A percentile compares a stretch with the other conserved stretches of the same genome.
Conservation (phyloP, 2,329 filamentous ascomycete genomes). For the Xylariaceae sp. region DNA sequence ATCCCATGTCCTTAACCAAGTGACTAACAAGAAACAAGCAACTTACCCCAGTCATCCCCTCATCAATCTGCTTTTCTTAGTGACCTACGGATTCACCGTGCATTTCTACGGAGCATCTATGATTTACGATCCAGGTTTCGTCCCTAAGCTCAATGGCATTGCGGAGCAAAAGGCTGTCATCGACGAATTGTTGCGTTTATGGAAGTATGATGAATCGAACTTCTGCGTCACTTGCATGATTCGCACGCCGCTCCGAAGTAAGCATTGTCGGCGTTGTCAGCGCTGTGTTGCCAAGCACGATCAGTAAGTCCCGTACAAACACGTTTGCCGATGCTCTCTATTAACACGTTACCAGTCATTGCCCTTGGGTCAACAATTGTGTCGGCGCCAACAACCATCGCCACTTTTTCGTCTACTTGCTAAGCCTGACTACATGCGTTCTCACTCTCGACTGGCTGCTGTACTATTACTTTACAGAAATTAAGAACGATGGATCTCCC, state of each 20-base stretch:
- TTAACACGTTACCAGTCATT: constrained; percentile 59
- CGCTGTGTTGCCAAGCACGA: constrained; percentile 95
- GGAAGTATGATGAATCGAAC: constrained; percentile 90
- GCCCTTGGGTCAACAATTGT: constrained; percentile 97
- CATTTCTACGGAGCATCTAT: constrained; percentile 90
- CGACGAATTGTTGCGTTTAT: constrained; percentile 74
- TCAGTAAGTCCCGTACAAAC: constrained; percentile 60
- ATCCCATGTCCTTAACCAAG: background rate
- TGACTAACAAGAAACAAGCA: constrained; percentile 41
- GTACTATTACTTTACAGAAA: constrained; percentile 62
- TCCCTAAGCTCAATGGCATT: constrained; percentile 84
- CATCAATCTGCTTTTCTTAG: constrained; percentile 69
- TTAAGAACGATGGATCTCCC: constrained; percentile 49
- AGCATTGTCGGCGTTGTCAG: constrained; percentile 88
- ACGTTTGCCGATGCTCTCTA: background rate
- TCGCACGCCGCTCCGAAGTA: constrained; percentile 83
- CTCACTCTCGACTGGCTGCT: constrained; percentile 64
- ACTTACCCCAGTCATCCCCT: constrained; percentile 64
- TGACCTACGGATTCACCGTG: constrained; percentile 58
- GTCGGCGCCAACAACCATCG: constrained; percentile 93
- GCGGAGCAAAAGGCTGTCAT: constrained; percentile 87
- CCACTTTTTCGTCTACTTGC: constrained; percentile 88
- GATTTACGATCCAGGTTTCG: constrained; percentile 83
- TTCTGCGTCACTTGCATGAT: constrained; percentile 97
- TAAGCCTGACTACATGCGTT: constrained; percentile 72